These are phyloP conservation scores for Echites panduratus DNA, from an alignment of 257 asterid species.

Conservation along the genomic window DNA sequence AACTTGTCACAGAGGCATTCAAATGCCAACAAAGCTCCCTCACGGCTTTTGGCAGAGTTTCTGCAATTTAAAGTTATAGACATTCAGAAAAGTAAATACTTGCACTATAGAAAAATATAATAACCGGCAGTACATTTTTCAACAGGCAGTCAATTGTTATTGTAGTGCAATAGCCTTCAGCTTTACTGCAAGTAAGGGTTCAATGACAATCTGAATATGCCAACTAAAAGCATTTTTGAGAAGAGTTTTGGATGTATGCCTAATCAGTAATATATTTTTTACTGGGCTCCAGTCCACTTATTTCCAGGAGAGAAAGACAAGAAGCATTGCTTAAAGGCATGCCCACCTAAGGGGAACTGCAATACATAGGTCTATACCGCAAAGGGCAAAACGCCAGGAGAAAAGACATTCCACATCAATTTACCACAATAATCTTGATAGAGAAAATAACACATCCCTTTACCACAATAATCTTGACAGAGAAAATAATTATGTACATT, in stretches of 20 bases:
- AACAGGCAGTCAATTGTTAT: background rate
- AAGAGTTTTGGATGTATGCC: background rate
- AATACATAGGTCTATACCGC: background rate
- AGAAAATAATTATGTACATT: background rate
- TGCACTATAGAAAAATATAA: background rate
- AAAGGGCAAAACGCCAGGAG: background rate
- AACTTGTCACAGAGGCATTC: constrained; percentile 96
- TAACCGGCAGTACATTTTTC: background rate
- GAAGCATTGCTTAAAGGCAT: background rate
- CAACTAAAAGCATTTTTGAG: background rate
- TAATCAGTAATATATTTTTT: background rate
- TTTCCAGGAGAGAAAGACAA: background rate
- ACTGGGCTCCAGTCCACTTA: too few relatives aligned
- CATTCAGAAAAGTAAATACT: constrained; percentile 6
- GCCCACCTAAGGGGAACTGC: background rate
- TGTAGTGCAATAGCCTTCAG: background rate
- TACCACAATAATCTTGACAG: background rate
- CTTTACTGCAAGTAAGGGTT: background rate
- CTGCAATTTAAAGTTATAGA: constrained; percentile 38
- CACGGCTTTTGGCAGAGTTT: constrained; percentile 87
- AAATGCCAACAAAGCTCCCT: constrained; percentile 91
- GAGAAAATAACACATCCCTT: background rate
- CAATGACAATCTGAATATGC: background rate
- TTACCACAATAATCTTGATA: background rate
- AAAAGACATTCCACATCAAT: background rate